These are phyloP conservation scores for Dactylellina haptotyla DNA, from an alignment of 2,329 filamentous ascomycete species.

Conservation along the genomic window DNA sequence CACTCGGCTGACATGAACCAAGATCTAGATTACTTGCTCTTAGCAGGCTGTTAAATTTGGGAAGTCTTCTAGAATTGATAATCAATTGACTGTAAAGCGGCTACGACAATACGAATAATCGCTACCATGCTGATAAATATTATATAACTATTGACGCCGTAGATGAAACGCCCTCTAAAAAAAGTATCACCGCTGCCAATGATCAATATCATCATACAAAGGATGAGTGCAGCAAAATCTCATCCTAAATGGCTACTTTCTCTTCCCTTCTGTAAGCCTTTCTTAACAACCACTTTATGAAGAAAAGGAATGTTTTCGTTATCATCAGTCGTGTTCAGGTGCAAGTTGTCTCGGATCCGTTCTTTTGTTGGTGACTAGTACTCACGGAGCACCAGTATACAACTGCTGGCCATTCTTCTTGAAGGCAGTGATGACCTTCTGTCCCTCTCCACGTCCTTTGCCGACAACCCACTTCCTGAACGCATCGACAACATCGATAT, in stretches of 20 bases:
- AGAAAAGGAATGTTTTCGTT: no score
- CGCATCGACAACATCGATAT: slow-evolving; percentile 59
- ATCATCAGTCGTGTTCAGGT: no score
- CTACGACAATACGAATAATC: no score
- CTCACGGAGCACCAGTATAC: slow-evolving; percentile 61
- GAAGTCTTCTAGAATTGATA: no score
- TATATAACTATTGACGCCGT: background rate
- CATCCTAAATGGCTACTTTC: background rate
- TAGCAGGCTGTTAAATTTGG: no score
- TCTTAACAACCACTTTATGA: background rate
- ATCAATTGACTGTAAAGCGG: no score
- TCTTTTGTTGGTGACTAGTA: background rate
- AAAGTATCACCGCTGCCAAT: background rate
- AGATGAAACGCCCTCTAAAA: background rate
- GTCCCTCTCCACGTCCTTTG: slow-evolving; percentile 60
- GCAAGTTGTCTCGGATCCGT: no score
- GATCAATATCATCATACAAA: background rate
- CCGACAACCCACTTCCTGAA: slow-evolving; percentile 63
- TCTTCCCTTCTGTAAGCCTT: background rate
- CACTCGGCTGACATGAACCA: no score
- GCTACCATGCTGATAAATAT: no score
- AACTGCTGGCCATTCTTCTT: slow-evolving; percentile 61
- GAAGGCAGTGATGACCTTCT: slow-evolving; percentile 61
- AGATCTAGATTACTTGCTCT: no score
- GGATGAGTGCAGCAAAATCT: background rate